Evolutionary conservation across 495 filamentous ascomycete genomes (phyloP).

Genomic region (Glonium stellatum): DNA sequence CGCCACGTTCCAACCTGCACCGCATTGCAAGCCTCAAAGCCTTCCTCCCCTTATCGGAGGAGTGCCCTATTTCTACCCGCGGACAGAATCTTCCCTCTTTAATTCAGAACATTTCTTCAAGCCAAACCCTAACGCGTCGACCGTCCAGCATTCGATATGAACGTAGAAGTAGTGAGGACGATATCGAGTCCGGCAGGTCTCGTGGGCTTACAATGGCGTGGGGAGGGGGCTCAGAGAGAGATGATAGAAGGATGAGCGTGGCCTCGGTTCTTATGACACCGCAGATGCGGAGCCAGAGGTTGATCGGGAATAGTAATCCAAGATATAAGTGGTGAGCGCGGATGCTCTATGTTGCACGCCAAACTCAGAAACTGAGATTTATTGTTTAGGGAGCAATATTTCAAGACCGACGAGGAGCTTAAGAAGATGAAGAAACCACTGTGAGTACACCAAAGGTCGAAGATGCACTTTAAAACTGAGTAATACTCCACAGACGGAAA

Average conservation of each 20-base stretch:
- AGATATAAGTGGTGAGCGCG: constrained; percentile 53
- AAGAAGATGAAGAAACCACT: constrained; percentile 57
- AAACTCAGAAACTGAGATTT: neutral
- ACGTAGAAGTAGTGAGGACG: constrained; percentile 21
- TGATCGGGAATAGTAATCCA: constrained; percentile 72
- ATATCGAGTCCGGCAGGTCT: constrained; percentile 17
- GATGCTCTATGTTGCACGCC: neutral
- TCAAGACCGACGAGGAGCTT: constrained; percentile 61
- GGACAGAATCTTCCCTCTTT: constrained; percentile 33
- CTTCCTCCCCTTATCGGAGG: constrained; percentile 34
- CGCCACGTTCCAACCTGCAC: constrained; percentile 9
- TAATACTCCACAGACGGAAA: constrained; percentile 46
- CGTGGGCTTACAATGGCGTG: constrained; percentile 13
- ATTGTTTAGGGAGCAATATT: constrained; percentile 52
- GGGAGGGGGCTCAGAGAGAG: constrained; percentile 4
- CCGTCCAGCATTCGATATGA: constrained; percentile 15
- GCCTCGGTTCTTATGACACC: constrained; percentile 53
- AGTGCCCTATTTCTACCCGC: constrained; percentile 29
- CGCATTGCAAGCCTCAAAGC: constrained; percentile 32
- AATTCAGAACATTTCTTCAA: constrained; percentile 5
- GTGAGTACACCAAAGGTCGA: constrained; percentile 32
- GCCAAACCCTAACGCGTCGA: constrained; percentile 3
- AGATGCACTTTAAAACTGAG: constrained; percentile 6
- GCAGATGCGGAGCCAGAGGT: constrained; percentile 66
- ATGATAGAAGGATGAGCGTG: constrained; percentile 34